Percentiles rank a stretch among this genome's conserved stretches.
Conservation (phyloP, 2,329 filamentous ascomycete genomes). For the Dactylellina parvicollis region DNA sequence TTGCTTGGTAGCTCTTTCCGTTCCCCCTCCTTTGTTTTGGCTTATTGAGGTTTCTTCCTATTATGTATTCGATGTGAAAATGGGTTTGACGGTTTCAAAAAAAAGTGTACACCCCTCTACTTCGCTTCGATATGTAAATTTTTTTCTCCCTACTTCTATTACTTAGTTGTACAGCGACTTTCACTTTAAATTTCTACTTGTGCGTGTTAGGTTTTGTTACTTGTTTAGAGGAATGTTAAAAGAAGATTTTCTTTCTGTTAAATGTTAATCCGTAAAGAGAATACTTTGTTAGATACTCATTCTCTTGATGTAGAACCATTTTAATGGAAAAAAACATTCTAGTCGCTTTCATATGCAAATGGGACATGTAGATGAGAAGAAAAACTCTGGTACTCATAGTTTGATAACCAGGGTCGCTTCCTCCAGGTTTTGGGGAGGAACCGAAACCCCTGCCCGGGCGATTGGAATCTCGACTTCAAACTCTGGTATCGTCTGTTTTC, state of each 20-base stretch:
- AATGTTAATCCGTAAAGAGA: too few relatives aligned
- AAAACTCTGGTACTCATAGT: too few relatives aligned
- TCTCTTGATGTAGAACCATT: too few relatives aligned
- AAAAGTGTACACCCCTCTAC: slow-evolving; percentile 19
- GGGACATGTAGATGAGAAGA: too few relatives aligned
- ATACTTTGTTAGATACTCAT: too few relatives aligned
- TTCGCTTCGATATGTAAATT: slow-evolving; percentile 53
- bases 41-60: slow-evolving; percentile 1
- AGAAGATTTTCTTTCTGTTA: not conserved
- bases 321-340: too few relatives aligned
- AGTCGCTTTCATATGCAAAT: too few relatives aligned
- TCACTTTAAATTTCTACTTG: not conserved
- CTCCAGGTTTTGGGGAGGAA: too few relatives aligned
- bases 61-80: slow-evolving; percentile 49
- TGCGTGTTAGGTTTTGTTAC: not conserved
- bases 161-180: not conserved
- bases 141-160: slow-evolving; percentile 1
- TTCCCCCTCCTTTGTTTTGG: slow-evolving; percentile 13
- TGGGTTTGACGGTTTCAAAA: slow-evolving; percentile 23
- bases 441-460: too few relatives aligned
- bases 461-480: too few relatives aligned
- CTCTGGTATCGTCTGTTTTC: too few relatives aligned
- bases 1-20: not conserved
- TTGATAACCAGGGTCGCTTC: too few relatives aligned
- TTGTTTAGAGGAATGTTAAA: slow-evolving; percentile 4